Evolutionary conservation across 1,284 basidiomycete genomes (phyloP), one percentile per base, ranked within the genome.

Genomic region (Ganoderma leucocontextum): DNA sequence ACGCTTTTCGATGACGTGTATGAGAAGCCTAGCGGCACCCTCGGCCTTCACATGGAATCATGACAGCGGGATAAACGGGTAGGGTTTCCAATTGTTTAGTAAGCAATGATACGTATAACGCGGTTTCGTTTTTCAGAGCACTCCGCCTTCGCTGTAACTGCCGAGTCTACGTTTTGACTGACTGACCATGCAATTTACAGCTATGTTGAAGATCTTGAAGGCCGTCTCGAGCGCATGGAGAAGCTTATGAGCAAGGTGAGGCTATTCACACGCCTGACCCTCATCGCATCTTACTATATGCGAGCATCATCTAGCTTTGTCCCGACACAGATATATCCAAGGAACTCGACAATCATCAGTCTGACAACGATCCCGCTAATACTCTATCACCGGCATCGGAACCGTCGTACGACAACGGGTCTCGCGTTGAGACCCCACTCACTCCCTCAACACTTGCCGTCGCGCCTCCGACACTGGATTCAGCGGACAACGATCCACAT

Each of bases 161-260:
- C 7, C 17, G 19, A 29, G 29, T 29, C 29, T 47, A 19, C 44
- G 9, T n/a, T 22, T 22, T 22, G 1, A 25, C 25, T n/a, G 8
- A 7, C 17, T 63, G 12, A 63, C 22, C 9, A 35, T 2, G n/a
- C 17, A 22, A 12, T 35, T 57, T 8, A 12, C 25, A 90, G 89
- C 62, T 92, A 92, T 80, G 86, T 93, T 35, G 91, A 93, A 75
- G 87, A 86, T 42, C 81, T 94, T 4, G 92, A 94, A 78, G 85
- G 82, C 41, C 84, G 92, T 12, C 83, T 93, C 19, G 87, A 89
- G 65, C 89, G 89, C 72, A 88, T 94, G 86, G 91, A 94, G 79
- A 82, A 80, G 55, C 80, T 94, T 0, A 77, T 93, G 29, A 82
- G 81, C 65, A 86, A 86, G 79, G 90, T 89, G 72, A 61, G 84